Conservation (phyloP, 169 alveolate species). For the Plasmodium falciparum region DNA sequence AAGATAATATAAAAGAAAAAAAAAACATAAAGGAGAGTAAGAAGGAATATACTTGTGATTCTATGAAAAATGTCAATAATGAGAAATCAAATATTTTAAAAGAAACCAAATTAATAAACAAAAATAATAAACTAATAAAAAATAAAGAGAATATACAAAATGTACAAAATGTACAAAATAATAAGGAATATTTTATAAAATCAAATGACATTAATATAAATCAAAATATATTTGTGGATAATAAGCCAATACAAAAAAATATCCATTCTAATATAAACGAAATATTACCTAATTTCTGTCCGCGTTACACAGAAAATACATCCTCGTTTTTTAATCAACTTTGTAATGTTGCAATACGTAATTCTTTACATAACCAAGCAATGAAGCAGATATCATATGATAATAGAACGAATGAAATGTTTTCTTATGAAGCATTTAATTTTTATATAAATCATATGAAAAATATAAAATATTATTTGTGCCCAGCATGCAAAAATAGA, state of each 20-base stretch:
- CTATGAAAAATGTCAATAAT: not conserved
- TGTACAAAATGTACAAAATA: conserved; percentile 4
- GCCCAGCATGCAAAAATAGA: conserved; percentile 33
- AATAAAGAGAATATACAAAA: not conserved
- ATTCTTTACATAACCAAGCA: not conserved
- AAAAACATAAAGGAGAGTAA: not conserved
- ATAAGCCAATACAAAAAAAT: conserved; percentile 13
- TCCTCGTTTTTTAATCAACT: not conserved
- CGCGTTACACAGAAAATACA: not conserved
- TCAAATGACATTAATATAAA: not conserved
- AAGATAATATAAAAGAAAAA: not conserved
- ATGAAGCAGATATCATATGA: not conserved
- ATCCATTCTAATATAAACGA: not conserved
- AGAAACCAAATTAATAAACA: conserved; percentile 34
- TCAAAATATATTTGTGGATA: not conserved
- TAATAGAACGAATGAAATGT: not conserved
- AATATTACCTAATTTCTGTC: not conserved
- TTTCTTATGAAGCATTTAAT: conserved; percentile 6
- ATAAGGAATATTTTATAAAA: not conserved
- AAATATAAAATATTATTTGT: conserved; percentile 19
- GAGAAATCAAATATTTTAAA: conserved; percentile 11
- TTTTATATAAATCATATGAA: conserved; percentile 19
- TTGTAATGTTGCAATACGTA: not conserved
- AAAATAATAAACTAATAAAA: not conserved
- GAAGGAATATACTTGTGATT: not conserved